Evolutionary conservation across 352 stramenopile species (phyloP), one percentile per base, ranked within the genome.

Genomic region (Globisporangium sylvaticum): DNA sequence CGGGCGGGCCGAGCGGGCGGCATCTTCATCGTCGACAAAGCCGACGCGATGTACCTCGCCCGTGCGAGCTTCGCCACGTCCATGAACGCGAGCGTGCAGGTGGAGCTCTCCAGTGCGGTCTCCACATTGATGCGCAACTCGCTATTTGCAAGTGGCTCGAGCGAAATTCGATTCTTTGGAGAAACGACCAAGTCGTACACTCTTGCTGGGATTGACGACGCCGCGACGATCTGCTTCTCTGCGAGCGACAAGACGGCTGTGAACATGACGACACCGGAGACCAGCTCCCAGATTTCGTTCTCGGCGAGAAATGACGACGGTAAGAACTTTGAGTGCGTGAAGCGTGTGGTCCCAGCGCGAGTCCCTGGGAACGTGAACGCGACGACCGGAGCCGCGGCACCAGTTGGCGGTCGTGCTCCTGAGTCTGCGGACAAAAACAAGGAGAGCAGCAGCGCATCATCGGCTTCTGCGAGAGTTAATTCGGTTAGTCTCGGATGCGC

Each of bases 381-480:
- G 27, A 42, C 31, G 15, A 70, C 9, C 22, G n/a, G 70, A 24
- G 69, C 72, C 24, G 34, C 58, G 14, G 18, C 12, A 1, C 4
- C 39, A 48, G 15, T n/a, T 48, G 39, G 39, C 15, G 39, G n/a
- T 20, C 4, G 39, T n/a, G 39, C 39, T n/a, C 6, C 39, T 8
- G 39, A 10, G 9, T 77, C 3, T 53, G 46, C 46, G 46, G 46
- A 53, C 20, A 34, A 34, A 34, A 10, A 34, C 31, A 53, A 53
- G 46, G 24, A 53, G 46, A 53, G 46, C 4, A 15, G 15, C 39
- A 48, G 15, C 15, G 15, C 39, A 9, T n/a, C 39, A 9, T 48
- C 39, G 15, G 15, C 4, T 20, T 48, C 14, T 48, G 39, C 5
- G 4, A 15, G 34, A 48, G 15, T 48, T 9, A 48, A 4, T 48